Percentiles rank a stretch among this genome's conserved stretches.
These are phyloP conservation scores for Globisporangium parvum DNA, from an alignment of 352 stramenopile genomes.

Conservation along the genomic window DNA sequence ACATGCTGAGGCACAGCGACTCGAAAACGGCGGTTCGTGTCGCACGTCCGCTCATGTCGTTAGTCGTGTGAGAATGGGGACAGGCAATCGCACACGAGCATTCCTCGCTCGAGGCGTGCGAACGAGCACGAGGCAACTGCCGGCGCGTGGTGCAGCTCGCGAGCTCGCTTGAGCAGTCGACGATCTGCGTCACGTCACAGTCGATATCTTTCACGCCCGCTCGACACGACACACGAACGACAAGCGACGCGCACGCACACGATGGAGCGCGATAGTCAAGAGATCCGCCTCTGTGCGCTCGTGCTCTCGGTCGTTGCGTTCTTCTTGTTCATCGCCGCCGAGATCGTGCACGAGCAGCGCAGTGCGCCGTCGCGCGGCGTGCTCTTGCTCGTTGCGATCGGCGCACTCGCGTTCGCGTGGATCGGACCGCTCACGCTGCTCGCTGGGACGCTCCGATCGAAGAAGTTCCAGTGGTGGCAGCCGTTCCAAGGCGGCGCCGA, in stretches of 20 bases:
- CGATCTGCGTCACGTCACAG: no score
- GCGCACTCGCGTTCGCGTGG: constrained; percentile 47
- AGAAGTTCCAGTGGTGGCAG: constrained; percentile 53
- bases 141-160: no score
- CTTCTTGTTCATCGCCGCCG: constrained; percentile 53
- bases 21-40: neutral
- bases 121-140: no score
- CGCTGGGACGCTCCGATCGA: constrained; percentile 32
- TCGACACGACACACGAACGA: neutral
- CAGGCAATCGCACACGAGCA: no score
- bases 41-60: neutral
- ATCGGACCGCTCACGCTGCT: constrained; percentile 51
- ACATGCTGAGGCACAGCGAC: neutral
- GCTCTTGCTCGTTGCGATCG: constrained; percentile 38
- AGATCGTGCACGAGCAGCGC: constrained; percentile 32
- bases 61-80: neutral
- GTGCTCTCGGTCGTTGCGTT: constrained; percentile 50
- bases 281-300: constrained; percentile 46
- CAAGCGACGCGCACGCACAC: neutral
- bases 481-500: constrained; percentile 46
- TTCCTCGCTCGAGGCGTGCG: no score
- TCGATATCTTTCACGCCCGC: no score
- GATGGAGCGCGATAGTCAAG: constrained; percentile 40
- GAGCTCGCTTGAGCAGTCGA: no score
- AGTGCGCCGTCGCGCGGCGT: constrained; percentile 19